Conservation (phyloP, 2,329 filamentous ascomycete species). For the Botrytis hyacinthi region DNA sequence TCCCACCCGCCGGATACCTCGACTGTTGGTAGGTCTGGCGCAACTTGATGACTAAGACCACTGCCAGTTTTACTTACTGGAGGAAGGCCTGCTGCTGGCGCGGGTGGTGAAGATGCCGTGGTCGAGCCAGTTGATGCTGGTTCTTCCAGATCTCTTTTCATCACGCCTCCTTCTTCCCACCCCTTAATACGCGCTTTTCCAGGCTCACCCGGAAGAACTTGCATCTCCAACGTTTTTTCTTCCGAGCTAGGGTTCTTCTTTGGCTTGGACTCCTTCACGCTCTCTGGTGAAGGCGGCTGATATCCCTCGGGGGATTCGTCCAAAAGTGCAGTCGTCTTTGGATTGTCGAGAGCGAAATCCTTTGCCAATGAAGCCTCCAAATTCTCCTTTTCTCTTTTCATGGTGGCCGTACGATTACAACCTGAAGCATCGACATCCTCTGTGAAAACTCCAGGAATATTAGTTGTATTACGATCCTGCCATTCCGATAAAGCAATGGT, state of each 20-base stretch:
- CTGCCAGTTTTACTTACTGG: not conserved
- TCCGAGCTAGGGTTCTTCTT: slow-evolving; percentile 27
- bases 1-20: slow-evolving; percentile 37
- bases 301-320: slow-evolving; percentile 36
- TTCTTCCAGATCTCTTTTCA: slow-evolving; percentile 25
- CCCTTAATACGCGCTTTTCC: slow-evolving; percentile 31
- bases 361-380: slow-evolving; percentile 16
- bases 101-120: slow-evolving; percentile 6
- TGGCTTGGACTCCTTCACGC: slow-evolving; percentile 28
- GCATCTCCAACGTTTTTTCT: slow-evolving; percentile 32
- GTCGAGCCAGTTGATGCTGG: not conserved
- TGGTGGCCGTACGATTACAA: slow-evolving; percentile 52
- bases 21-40: not conserved
- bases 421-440: slow-evolving; percentile 74
- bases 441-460: slow-evolving; percentile 77
- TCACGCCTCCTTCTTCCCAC: slow-evolving; percentile 30
- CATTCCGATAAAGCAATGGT: slow-evolving; percentile 75
- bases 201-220: slow-evolving; percentile 33
- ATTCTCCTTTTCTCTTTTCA: not conserved
- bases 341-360: slow-evolving; percentile 19
- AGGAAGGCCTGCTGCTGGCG: not conserved
- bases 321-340: slow-evolving; percentile 22
- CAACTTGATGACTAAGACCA: not conserved
- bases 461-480: slow-evolving; percentile 63
- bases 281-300: slow-evolving; percentile 27